These are phyloP conservation scores for Misopates orontium DNA, from an alignment of 257 asterid genomes.

Conservation along the genomic window DNA sequence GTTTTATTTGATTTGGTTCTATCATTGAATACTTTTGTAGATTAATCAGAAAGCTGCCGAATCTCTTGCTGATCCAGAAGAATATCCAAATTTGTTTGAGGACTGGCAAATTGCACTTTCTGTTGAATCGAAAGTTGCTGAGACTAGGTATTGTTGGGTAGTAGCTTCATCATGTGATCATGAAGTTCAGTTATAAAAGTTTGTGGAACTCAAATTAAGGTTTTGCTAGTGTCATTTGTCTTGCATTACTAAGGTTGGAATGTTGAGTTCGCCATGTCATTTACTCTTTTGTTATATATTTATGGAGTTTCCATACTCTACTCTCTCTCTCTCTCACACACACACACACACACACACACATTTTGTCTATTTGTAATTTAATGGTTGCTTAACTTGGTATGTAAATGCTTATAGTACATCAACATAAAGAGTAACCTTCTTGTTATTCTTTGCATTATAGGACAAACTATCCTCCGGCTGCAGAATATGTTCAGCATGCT, in stretches of 20 bases:
- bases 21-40: constrained; percentile 39
- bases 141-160: constrained; percentile 50
- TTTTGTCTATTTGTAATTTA: not conserved
- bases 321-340: constrained; percentile 10
- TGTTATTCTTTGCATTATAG: constrained; percentile 44
- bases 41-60: constrained; percentile 94
- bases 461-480: constrained; percentile 68
- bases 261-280: not conserved
- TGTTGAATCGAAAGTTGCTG: constrained; percentile 68
- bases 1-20: constrained; percentile 22
- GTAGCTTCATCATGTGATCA: constrained; percentile 8
- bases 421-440: constrained; percentile 9
- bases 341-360: too few species aligned
- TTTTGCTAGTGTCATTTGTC: not conserved
- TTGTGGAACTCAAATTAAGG: not conserved
- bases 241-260: constrained; percentile 11
- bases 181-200: not conserved
- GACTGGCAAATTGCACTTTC: constrained; percentile 92
- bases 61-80: constrained; percentile 93
- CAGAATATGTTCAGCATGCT: constrained; percentile 59
- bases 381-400: not conserved
- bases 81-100: constrained; percentile 84
- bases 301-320: constrained; percentile 10
- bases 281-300: not conserved
- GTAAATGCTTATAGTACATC: constrained; percentile 16